Base-by-base conservation (phyloP, 345 rosid species). In the Gossypium stocksii region DNA sequence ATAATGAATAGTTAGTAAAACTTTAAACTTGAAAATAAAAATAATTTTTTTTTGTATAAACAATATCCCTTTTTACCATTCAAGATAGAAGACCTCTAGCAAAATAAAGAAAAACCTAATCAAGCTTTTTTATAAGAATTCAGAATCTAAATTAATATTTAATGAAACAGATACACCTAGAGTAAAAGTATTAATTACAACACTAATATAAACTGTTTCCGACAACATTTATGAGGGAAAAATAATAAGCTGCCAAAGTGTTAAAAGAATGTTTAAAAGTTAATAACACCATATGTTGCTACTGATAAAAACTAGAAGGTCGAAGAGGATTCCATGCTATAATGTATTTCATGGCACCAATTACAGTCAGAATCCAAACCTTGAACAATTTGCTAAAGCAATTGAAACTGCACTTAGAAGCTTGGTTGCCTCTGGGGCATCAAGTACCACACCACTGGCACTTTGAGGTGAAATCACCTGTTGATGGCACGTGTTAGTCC, bases 381-480 rank as follows among this genome's bases (percentile, higher is more conserved):
- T 90, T 79, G 87, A 89, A 83, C 94, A 93, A 80, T 95, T 93
- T 79, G 98, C 85, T 83, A 89, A 82, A 76, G 97, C 97, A 81
- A 95, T 90, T 80, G 98, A 97, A 80, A 89, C 90, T 20, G 97
- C 86, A 81, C 99, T 95, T 79, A 93, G 81, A 76, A 93, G 94
- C 88, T 93, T 95, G 87, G 91, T 87, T 58, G 97, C 92, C 86
- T 95, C 97, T 7, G 93, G 97, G 61, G 91, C 79, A 90, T 93
- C 91, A 76, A 93, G 97, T 80, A 95, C 86, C 77, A 95, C 97
- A 49, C 98, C 97, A 15, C 97, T 95, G 75, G 94, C 99, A 90
- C 98, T 93, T 79, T 89, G 98, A 78, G 98, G 94, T 74, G 92
- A 90, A 81, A 93, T 91, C 51, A 93, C 87, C 99, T 93, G 82